These are phyloP conservation scores for Cytauxzoon felis DNA, from an alignment of 169 alveolate genomes.

Conservation along the genomic window DNA sequence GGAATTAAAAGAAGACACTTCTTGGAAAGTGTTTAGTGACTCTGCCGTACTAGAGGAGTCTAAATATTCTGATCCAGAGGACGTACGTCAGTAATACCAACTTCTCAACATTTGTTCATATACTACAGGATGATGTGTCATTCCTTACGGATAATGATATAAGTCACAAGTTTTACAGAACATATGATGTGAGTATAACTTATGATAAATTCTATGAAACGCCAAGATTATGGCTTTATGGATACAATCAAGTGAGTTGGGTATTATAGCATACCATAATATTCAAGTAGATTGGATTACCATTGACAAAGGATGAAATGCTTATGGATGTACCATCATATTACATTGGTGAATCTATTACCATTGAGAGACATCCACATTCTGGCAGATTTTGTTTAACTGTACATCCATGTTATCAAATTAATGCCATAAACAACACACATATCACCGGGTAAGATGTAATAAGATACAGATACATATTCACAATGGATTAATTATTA, in stretches of 20 bases:
- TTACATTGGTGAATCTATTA: slow-evolving; percentile 51
- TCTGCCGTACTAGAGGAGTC: slow-evolving; percentile 4
- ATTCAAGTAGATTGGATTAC: slow-evolving; percentile 42
- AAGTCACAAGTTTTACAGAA: neutral
- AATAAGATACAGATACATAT: neutral
- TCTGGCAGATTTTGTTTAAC: slow-evolving; percentile 35
- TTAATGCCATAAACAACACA: slow-evolving; percentile 34
- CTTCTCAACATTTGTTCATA: neutral
- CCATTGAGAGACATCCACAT: slow-evolving; percentile 46
- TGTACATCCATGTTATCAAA: slow-evolving; percentile 60
- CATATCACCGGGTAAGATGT: neutral
- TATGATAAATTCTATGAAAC: slow-evolving; percentile 58
- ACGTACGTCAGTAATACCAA: slow-evolving; percentile 1
- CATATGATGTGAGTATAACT: slow-evolving; percentile 45
- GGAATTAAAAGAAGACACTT: slow-evolving; percentile 10
- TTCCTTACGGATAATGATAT: slow-evolving; percentile 14
- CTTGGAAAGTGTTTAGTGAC: slow-evolving; percentile 27
- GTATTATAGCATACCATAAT: neutral
- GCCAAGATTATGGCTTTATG: slow-evolving; percentile 57
- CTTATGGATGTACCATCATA: slow-evolving; percentile 50
- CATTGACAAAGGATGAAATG: slow-evolving; percentile 44
- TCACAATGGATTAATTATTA: neutral
- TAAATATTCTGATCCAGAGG: neutral
- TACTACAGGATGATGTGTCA: neutral
- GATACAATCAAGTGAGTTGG: slow-evolving; percentile 39